Percentiles rank a stretch among this genome's conserved stretches.
Evolutionary conservation across 202 grass and related monocot genomes (phyloP).

Genomic region (Miscanthus sacchariflorus): DNA sequence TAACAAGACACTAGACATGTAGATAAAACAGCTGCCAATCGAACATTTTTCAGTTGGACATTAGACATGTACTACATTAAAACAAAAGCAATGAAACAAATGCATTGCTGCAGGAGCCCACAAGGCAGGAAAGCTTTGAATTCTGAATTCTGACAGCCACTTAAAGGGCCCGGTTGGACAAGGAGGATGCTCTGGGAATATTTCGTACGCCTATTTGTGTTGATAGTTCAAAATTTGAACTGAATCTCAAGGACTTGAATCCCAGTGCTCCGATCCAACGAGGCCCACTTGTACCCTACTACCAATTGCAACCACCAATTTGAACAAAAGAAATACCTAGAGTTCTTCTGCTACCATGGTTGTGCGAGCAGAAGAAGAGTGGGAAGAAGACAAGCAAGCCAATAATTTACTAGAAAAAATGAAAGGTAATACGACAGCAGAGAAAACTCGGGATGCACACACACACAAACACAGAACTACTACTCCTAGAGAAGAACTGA

Average conservation of each 20-base stretch:
- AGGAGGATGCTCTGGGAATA: slow-evolving; percentile 8
- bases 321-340: not conserved
- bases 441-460: slow-evolving; percentile 14
- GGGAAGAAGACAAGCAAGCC: slow-evolving; percentile 17
- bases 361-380: slow-evolving; percentile 18
- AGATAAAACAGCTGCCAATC: not conserved
- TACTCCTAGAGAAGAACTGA: not conserved
- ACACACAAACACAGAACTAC: not conserved
- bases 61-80: not conserved
- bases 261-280: not conserved
- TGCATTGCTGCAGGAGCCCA: not conserved
- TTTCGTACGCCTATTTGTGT: not conserved
- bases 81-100: not conserved
- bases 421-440: slow-evolving; percentile 12
- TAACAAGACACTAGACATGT: slow-evolving; percentile 17
- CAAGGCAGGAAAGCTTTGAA: slow-evolving; percentile 1
- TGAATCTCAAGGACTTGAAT: not conserved
- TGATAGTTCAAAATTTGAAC: slow-evolving; percentile 7
- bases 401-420: not conserved
- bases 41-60: not conserved
- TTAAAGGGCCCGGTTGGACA: not conserved
- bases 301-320: slow-evolving; percentile 22
- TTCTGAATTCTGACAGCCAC: slow-evolving; percentile 4
- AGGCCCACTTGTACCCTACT: not conserved
- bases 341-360: slow-evolving; percentile 4